These are phyloP conservation scores for Pisolithus orientalis DNA, from an alignment of 768 basidiomycete genomes.

Conservation along the genomic window DNA sequence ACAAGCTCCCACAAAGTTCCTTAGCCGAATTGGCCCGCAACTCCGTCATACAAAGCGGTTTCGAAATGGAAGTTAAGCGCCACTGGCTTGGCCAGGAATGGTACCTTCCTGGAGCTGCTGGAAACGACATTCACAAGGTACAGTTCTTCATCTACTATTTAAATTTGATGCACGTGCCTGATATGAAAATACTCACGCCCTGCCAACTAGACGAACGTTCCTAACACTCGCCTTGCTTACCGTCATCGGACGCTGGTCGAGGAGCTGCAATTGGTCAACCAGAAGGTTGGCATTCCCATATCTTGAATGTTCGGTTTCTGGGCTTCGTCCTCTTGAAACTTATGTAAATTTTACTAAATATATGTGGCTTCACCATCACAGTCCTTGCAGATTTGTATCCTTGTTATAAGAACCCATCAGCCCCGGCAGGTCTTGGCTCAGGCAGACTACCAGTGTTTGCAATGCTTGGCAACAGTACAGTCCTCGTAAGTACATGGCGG, in stretches of 20 bases:
- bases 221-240: constrained; percentile 84
- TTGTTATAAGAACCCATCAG: no score
- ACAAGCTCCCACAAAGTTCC: constrained; percentile 91
- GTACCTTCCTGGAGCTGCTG: constrained; percentile 89
- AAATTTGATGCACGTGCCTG: constrained; percentile 1
- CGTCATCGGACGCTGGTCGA: constrained; percentile 85
- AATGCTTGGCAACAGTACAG: no score
- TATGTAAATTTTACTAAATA: no score
- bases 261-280: constrained; percentile 68
- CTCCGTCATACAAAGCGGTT: constrained; percentile 93
- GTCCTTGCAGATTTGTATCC: no score
- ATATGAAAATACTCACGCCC: not conserved
- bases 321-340: not conserved
- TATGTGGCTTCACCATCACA: no score
- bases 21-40: constrained; percentile 97
- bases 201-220: constrained; percentile 82
- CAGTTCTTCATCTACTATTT: constrained; percentile 4
- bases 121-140: constrained; percentile 96
- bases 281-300: constrained; percentile 13
- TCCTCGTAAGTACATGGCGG: no score
- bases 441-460: no score
- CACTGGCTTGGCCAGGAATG: constrained; percentile 92
- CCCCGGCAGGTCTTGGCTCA: no score
- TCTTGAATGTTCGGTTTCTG: not conserved
- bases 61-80: constrained; percentile 97